A percentile compares a stretch with the other conserved stretches of the same genome.
Evolutionary conservation across 1,284 basidiomycete species (phyloP).

Genomic region (Cryptococcus depauperatus): DNA sequence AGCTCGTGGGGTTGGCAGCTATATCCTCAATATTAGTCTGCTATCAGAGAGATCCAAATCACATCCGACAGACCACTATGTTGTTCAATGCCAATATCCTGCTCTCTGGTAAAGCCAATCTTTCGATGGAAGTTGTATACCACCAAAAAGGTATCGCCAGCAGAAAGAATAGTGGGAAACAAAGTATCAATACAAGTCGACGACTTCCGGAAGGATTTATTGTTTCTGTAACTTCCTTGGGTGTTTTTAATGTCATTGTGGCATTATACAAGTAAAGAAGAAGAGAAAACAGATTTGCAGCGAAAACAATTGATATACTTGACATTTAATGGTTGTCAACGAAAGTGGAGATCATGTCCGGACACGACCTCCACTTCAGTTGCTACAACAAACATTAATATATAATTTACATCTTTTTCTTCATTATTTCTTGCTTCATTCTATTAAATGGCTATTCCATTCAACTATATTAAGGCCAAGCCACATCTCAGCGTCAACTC

Average conservation of each 20-base stretch:
- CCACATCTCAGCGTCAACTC: slow-evolving; percentile 46
- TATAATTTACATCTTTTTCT: no score
- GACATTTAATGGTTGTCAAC: no score
- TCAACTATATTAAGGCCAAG: slow-evolving; percentile 41
- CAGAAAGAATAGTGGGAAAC: slow-evolving; percentile 68
- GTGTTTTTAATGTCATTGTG: slow-evolving; percentile 4
- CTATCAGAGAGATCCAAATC: neutral
- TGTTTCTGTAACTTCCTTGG: slow-evolving; percentile 11
- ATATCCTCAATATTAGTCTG: neutral
- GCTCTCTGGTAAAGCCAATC: slow-evolving; percentile 61
- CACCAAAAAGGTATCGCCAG: slow-evolving; percentile 78
- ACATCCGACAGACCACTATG: neutral
- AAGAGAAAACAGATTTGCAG: no score
- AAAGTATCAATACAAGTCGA: slow-evolving; percentile 46
- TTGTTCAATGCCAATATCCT: slow-evolving; percentile 49
- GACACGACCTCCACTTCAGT: no score
- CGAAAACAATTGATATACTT: no score
- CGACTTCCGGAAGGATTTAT: slow-evolving; percentile 24
- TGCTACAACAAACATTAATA: no score
- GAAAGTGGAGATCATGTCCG: no score
- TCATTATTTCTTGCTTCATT: no score
- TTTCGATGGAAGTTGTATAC: slow-evolving; percentile 74
- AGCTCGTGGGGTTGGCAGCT: slow-evolving; percentile 11
- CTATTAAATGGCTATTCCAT: no score
- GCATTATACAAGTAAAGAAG: no score